These are phyloP conservation scores for Phialophora macrospora DNA, from an alignment of 2,329 filamentous ascomycete species.

Conservation along the genomic window DNA sequence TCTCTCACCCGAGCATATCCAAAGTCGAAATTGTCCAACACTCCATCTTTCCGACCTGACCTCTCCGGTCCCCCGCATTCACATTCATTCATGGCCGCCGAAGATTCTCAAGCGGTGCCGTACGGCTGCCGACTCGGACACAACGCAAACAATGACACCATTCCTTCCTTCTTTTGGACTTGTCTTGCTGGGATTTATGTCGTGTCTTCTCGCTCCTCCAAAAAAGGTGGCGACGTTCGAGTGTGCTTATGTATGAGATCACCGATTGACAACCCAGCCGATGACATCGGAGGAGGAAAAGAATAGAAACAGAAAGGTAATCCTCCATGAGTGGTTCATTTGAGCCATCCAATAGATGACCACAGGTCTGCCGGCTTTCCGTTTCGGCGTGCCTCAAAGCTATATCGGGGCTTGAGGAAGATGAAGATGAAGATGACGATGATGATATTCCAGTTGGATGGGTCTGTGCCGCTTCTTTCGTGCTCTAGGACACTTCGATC, in stretches of 20 bases:
- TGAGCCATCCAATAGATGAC: conserved; percentile 1
- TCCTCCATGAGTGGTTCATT: neutral
- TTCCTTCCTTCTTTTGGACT: neutral
- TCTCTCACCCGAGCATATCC: neutral
- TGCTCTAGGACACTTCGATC: neutral
- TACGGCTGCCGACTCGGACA: neutral
- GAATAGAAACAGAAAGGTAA: neutral
- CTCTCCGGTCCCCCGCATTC: neutral
- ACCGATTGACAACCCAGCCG: no score
- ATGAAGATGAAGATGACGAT: neutral
- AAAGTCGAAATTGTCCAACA: neutral
- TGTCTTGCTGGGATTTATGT: neutral
- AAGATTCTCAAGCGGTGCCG: neutral
- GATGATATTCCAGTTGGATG: neutral
- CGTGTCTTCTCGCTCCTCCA: neutral
- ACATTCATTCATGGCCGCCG: neutral
- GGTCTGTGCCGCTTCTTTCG: neutral
- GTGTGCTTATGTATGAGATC: neutral
- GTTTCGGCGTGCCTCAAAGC: neutral
- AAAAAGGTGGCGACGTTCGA: neutral
- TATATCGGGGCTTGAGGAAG: neutral
- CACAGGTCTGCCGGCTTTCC: neutral
- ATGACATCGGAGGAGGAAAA: neutral
- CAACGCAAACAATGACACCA: neutral
- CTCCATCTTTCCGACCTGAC: neutral